Conservation (phyloP, 495 filamentous ascomycete genomes). For the Talaromyces borbonicus region DNA sequence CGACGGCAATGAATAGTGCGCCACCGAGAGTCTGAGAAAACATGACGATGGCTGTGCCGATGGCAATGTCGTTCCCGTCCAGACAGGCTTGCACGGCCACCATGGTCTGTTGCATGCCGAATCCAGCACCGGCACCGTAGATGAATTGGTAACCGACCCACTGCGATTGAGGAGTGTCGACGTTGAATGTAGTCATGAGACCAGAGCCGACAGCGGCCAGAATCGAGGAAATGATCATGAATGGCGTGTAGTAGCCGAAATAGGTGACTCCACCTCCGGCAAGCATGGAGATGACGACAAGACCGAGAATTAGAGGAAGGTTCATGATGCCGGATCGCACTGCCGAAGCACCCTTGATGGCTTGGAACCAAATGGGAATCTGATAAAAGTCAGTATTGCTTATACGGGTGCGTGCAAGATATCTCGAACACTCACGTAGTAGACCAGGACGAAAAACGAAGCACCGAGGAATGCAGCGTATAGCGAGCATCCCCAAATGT, state of each 20-base stretch:
- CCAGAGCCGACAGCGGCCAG: conserved; percentile 59
- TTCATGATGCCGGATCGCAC: conserved; percentile 67
- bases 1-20: conserved; percentile 64
- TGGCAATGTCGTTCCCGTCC: conserved; percentile 49
- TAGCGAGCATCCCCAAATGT: conserved; percentile 43
- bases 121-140: conserved; percentile 58
- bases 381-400: conserved; percentile 15
- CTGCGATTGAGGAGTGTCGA: conserved; percentile 36
- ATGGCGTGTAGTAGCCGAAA: conserved; percentile 69
- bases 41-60: conserved; percentile 54
- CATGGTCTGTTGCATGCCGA: conserved; percentile 57
- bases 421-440: conserved; percentile 27
- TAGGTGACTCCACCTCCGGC: conserved; percentile 50
- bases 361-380: conserved; percentile 84
- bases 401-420: neutral
- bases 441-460: conserved; percentile 58
- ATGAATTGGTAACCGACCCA: conserved; percentile 80
- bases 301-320: conserved; percentile 58
- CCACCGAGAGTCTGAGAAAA: conserved; percentile 67
- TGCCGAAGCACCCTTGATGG: conserved; percentile 60
- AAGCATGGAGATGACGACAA: conserved; percentile 51
- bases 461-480: conserved; percentile 49
- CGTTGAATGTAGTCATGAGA: conserved; percentile 52
- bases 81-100: conserved; percentile 64
- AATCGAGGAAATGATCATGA: conserved; percentile 51